Base-by-base conservation (phyloP, 108 stramenopile species). In the Aureococcus anophagefferens region DNA sequence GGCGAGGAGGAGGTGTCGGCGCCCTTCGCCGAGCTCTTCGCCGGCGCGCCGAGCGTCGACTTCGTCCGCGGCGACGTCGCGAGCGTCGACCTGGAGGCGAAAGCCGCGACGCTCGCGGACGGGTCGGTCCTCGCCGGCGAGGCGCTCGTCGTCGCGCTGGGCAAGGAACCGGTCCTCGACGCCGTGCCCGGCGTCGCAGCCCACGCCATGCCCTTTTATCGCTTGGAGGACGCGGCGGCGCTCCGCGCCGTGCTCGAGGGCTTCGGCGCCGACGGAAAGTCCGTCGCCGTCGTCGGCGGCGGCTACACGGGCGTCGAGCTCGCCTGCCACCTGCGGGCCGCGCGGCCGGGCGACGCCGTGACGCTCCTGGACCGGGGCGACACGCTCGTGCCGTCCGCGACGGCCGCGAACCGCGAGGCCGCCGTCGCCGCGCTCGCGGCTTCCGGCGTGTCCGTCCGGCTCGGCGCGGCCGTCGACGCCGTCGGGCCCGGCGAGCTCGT, bases 121-220 rank as follows among this genome's bases (percentile, higher is more conserved):
- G 78, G 70, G 18, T n/a, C 35, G 45, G 75, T 33, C 13, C 70
- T 80, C 33, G 18, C 63, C 35, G 81, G 75, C 74, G 80, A 83
- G 77, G 62, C 75, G 33, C 65, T 83, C 15, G 77, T 83, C 45
- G 15, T 83, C n/a, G 82, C 82, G 45, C 70, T 76, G 14, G 82
- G 82, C 35, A 35, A 30, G 30, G 73, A 72, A 29, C 15, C 77
- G 33, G 35, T 33, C 36, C 29, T 78, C 25, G 75, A 76, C 37
- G 36, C 46, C 33, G 72, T 75, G 17, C 67, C 67, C 16, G 76
- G 79, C 14, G 76, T 79, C n/a, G 31, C 15, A 29, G 79, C 79
- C 18, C 32, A 44, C 59, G 72, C 76, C 62, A 51, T 80, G 37
- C 79, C 79, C 28, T 81, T 81, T 66, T 80, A 80, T 67, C 71